Evolutionary conservation across 495 filamentous ascomycete species (phyloP).

Genomic region (Entonaema liquescens): DNA sequence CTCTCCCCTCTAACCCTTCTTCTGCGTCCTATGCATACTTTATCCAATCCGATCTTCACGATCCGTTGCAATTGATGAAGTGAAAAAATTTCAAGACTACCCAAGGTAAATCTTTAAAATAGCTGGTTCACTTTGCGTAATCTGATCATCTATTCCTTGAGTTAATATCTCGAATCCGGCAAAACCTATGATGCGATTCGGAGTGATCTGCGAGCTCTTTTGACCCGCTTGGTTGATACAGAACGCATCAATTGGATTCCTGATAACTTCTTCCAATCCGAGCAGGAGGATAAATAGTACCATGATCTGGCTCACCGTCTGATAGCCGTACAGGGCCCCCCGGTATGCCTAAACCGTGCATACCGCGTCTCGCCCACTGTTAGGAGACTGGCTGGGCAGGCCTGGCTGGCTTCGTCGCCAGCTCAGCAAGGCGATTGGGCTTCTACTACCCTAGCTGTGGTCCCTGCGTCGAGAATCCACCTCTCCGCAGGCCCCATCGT

Average conservation of each 20-base stretch:
- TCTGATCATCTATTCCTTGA: not conserved
- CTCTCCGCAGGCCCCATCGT: conserved; percentile 4
- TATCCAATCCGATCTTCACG: not conserved
- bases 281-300: not conserved
- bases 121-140: not conserved
- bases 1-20: not conserved
- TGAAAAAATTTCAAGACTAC: not conserved
- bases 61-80: not conserved
- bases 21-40: not conserved
- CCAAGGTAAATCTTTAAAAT: not conserved
- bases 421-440: not conserved
- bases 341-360: not conserved
- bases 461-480: conserved; percentile 10
- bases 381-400: not conserved
- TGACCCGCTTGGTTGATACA: not conserved
- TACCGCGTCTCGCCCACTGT: conserved; percentile 4
- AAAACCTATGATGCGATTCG: not conserved
- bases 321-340: not conserved
- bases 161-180: not conserved
- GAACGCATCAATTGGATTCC: not conserved
- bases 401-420: not conserved
- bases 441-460: not conserved
- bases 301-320: conserved; percentile 4
- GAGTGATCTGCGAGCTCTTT: not conserved
- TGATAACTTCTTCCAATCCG: not conserved